Evolutionary conservation across 192 early-diverging fungal genomes (phyloP), one percentile per base, ranked within the genome.

Genomic region (Geosiphon pyriformis): DNA sequence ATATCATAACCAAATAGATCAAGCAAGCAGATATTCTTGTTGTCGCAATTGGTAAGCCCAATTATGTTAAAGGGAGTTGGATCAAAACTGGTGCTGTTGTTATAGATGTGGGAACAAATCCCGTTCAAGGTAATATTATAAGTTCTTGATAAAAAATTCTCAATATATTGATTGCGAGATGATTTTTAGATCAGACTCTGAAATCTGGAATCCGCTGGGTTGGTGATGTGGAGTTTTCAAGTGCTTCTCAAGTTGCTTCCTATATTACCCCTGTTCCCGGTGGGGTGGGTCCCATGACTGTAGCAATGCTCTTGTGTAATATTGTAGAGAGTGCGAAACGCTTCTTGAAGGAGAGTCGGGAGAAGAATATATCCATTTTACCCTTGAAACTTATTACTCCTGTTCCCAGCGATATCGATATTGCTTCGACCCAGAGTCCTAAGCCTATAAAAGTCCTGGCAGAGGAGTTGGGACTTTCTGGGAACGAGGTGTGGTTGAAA

Each of bases 201-300:
- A 96, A 95, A 79, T 82, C 89, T 31, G 96, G 96, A 26, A 78
- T 87, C 42, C 87, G 92, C 57, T 90, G 85, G 82, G 94, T 94
- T n/a, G 96, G 96, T 61, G 96, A 99, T 73, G 95, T 97, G 32
- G 91, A 96, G 33, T 95, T 82, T 67, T 80, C 86, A 1, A 74
- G 69, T 3, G 93, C 91, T 4, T 72, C 70, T 15, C 37, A 82
- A 42, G 83, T 89, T 3, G 95, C 94, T 0, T 80, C 87, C 18
- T 81, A 84, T 46, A 93, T 97, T 70, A 98, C 95, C 10, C 94
- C 96, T 1, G 96, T 99, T 51, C 96, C 96, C 37, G 95, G 96
- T 32, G 96, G 96, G 37, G 96, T 99, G n/a, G 96, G 96, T 0
- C 96, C 96, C 4, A 99, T 99, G 96, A 99, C 96, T 7, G 95